A percentile compares a stretch with the other conserved stretches of the same genome.
These are phyloP conservation scores for Yamadazyma atmosphaerica DNA, from an alignment of 1,139 yeast genomes.

Conservation along the genomic window DNA sequence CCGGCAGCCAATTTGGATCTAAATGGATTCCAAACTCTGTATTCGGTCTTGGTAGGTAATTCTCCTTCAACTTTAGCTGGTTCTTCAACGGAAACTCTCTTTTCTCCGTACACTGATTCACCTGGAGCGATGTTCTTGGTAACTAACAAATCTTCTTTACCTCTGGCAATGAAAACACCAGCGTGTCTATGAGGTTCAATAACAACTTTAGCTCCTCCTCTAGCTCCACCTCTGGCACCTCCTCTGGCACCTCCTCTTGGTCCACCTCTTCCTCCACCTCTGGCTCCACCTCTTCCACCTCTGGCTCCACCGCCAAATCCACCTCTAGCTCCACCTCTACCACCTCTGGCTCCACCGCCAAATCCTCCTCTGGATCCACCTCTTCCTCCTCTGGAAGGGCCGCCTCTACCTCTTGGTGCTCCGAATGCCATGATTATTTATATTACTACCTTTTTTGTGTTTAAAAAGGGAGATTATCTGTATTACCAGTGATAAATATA, in stretches of 20 bases:
- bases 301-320: conserved; percentile 28
- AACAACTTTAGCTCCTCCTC: conserved; percentile 91
- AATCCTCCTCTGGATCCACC: conserved; percentile 55
- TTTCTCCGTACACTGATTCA: conserved; percentile 97
- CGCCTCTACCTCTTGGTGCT: conserved; percentile 50
- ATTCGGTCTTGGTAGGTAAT: conserved; percentile 93
- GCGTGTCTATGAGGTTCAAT: conserved; percentile 99
- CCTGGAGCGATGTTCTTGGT: conserved; percentile 98
- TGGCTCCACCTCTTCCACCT: conserved; percentile 32
- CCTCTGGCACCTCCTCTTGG: conserved; percentile 60
- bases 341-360: conserved; percentile 42
- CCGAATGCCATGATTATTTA: conserved; percentile 30
- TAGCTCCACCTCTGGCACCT: conserved; percentile 74
- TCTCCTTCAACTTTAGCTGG: conserved; percentile 83
- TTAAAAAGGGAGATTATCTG: neutral
- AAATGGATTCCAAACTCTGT: conserved; percentile 99
- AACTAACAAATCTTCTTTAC: conserved; percentile 96
- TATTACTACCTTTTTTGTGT: conserved; percentile 3
- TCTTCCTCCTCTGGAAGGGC: conserved; percentile 37
- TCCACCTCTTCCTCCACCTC: conserved; percentile 46
- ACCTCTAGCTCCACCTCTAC: conserved; percentile 35
- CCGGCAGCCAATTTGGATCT: conserved; percentile 99
- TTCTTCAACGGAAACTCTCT: conserved; percentile 91
- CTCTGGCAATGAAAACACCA: conserved; percentile 98
- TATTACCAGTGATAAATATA: conserved; percentile 5